These are phyloP conservation scores for Phytophthora vignae DNA, from an alignment of 352 stramenopile genomes.

Conservation along the genomic window DNA sequence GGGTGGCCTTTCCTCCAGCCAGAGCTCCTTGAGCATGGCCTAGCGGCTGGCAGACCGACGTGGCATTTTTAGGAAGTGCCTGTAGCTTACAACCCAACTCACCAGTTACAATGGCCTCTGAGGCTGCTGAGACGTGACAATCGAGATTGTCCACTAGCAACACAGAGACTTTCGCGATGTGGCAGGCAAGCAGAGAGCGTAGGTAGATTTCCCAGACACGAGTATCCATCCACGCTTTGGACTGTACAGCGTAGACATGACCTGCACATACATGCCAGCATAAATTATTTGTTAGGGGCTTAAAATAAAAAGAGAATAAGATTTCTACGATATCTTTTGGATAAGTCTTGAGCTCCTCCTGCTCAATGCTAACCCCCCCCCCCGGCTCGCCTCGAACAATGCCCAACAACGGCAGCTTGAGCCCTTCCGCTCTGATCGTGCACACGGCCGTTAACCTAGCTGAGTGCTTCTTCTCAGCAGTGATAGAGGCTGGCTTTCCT, in stretches of 20 bases:
- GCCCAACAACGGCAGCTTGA: too few species aligned
- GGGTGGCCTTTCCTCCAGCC: slow-evolving; percentile 2
- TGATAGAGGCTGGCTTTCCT: too few species aligned
- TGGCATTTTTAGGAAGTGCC: slow-evolving; percentile 8
- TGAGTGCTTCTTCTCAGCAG: too few species aligned
- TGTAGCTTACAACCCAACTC: slow-evolving; percentile 7
- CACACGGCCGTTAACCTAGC: too few species aligned
- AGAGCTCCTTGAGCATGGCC: slow-evolving; percentile 11
- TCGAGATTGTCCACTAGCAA: slow-evolving; percentile 8
- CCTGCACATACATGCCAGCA: neutral
- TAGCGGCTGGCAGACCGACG: slow-evolving; percentile 9
- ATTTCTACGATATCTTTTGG: neutral
- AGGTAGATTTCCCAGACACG: slow-evolving; percentile 4
- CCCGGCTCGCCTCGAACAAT: too few species aligned
- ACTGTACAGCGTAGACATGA: neutral
- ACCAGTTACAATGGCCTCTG: neutral
- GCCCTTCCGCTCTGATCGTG: too few species aligned
- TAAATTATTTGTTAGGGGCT: too few species aligned
- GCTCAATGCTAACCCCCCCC: neutral
- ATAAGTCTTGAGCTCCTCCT: neutral
- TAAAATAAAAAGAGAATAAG: neutral
- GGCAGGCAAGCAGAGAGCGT: slow-evolving; percentile 7
- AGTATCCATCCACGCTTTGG: neutral
- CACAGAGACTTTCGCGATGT: neutral
- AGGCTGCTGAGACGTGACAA: slow-evolving; percentile 5